Percentiles rank a stretch among this genome's conserved stretches.
Evolutionary conservation across 305 asterid species (phyloP).

Genomic region (Solanum hybrid): DNA sequence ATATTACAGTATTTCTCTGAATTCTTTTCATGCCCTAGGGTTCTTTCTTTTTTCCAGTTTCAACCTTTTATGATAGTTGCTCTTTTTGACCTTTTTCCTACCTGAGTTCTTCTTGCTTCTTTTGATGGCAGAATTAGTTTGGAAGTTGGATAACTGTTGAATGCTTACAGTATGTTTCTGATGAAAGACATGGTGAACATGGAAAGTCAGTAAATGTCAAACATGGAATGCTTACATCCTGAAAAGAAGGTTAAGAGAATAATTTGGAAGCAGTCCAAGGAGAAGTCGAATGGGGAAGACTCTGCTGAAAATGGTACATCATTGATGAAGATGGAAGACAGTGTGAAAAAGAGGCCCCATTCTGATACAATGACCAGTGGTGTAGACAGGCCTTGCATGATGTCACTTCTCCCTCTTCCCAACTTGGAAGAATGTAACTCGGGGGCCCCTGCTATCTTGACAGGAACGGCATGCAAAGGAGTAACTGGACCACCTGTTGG

Average conservation of each 20-base stretch:
- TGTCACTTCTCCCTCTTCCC: constrained; percentile 51
- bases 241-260: constrained; percentile 27
- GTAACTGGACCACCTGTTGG: constrained; percentile 68
- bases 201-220: constrained; percentile 3
- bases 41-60: neutral
- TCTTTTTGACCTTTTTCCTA: neutral
- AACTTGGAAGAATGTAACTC: constrained; percentile 36
- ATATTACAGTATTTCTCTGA: neutral
- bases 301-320: constrained; percentile 11
- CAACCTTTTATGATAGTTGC: neutral
- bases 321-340: constrained; percentile 14
- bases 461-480: constrained; percentile 52
- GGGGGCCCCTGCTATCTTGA: constrained; percentile 27
- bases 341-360: constrained; percentile 12
- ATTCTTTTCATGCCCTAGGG: neutral
- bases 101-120: neutral
- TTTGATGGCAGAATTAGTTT: constrained; percentile 1
- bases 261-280: constrained; percentile 29
- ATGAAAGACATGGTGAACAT: neutral
- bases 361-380: constrained; percentile 14
- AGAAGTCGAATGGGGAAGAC: constrained; percentile 9
- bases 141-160: neutral
- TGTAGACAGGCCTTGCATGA: constrained; percentile 27
- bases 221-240: constrained; percentile 30
- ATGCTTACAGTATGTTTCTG: neutral